Evolutionary conservation across 768 basidiomycete species (phyloP).

Genomic region (Phaeolepiota aurea): DNA sequence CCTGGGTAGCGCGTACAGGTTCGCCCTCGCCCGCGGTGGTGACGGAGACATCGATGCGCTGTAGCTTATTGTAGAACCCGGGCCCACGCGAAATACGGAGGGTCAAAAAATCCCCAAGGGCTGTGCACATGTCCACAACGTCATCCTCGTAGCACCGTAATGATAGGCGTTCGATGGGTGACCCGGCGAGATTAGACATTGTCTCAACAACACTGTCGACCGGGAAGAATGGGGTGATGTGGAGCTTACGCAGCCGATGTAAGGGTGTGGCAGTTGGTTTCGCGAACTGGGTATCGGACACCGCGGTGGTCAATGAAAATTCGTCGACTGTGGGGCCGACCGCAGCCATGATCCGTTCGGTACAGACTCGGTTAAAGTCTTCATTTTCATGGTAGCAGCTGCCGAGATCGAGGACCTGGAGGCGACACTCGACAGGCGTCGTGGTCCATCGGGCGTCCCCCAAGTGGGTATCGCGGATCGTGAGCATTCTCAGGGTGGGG

Average conservation of each 20-base stretch:
- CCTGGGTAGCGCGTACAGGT: slow-evolving; percentile 13
- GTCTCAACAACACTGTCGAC: slow-evolving; percentile 53
- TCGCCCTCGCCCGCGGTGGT: slow-evolving; percentile 22
- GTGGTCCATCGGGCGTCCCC: slow-evolving; percentile 53
- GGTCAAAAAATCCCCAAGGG: slow-evolving; percentile 47
- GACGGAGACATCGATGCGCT: slow-evolving; percentile 39
- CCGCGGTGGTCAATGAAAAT: slow-evolving; percentile 43
- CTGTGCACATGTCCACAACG: slow-evolving; percentile 50
- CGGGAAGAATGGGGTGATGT: slow-evolving; percentile 56
- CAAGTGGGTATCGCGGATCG: slow-evolving; percentile 64
- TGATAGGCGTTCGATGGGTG: slow-evolving; percentile 49
- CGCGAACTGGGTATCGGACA: slow-evolving; percentile 33
- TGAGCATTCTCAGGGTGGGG: slow-evolving; percentile 50
- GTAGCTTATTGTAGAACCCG: slow-evolving; percentile 40
- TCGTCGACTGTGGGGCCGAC: slow-evolving; percentile 47
- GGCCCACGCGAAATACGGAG: slow-evolving; percentile 40
- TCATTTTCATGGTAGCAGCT: slow-evolving; percentile 47
- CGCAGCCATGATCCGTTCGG: slow-evolving; percentile 52
- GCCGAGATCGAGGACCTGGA: slow-evolving; percentile 51
- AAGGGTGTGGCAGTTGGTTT: slow-evolving; percentile 36
- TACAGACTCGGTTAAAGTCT: slow-evolving; percentile 44
- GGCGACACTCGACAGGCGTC: slow-evolving; percentile 39
- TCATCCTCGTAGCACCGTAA: slow-evolving; percentile 58
- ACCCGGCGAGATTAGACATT: slow-evolving; percentile 46
- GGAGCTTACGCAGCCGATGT: slow-evolving; percentile 42